Evolutionary conservation across 768 basidiomycete species (phyloP).

Genomic region (Kwoniella dejecticola): DNA sequence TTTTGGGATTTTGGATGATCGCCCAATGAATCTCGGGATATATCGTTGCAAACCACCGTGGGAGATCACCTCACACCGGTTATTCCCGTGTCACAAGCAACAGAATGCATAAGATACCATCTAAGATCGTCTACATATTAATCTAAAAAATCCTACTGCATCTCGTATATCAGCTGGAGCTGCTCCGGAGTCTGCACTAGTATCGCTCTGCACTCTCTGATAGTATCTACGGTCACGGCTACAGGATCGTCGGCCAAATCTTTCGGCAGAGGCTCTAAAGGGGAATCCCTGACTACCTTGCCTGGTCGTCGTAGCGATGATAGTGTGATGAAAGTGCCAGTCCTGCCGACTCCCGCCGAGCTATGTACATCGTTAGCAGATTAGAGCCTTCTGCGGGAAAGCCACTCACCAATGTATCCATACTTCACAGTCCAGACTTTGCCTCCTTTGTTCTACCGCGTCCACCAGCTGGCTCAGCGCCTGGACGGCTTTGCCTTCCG

Average conservation of each 20-base stretch:
- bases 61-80: neutral
- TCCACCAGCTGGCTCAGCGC: conserved; percentile 34
- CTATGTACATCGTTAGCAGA: conserved; percentile 17
- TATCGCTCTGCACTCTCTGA: conserved; percentile 49
- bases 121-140: neutral
- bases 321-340: conserved; percentile 55
- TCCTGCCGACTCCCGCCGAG: conserved; percentile 56
- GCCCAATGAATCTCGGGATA: neutral
- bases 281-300: conserved; percentile 17
- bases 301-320: conserved; percentile 41
- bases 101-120: neutral
- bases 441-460: conserved; percentile 22
- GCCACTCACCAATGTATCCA: conserved; percentile 54
- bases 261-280: conserved; percentile 40
- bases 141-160: conserved; percentile 11
- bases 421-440: conserved; percentile 37
- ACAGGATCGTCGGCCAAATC: conserved; percentile 37
- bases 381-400: neutral
- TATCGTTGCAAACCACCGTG: neutral
- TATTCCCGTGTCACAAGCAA: neutral
- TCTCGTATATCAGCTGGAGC: conserved; percentile 44
- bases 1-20: neutral
- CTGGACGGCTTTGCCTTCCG: conserved; percentile 30
- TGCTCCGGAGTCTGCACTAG: conserved; percentile 49
- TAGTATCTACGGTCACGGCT: conserved; percentile 44